Conservation (phyloP, 768 basidiomycete genomes). For the Russula ochroleuca region DNA sequence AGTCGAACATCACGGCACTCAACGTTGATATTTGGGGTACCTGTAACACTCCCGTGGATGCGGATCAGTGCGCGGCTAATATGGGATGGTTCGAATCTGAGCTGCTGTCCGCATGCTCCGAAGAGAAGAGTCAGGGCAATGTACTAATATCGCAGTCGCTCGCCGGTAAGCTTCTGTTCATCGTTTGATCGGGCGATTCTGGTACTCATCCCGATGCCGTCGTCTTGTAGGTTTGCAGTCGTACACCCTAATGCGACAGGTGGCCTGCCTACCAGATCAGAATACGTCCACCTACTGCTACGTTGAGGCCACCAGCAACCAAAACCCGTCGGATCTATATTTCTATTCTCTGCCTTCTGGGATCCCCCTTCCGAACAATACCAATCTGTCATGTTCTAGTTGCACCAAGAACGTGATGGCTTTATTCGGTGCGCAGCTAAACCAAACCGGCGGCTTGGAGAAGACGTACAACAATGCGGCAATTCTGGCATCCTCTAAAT, state of each 20-base stretch:
- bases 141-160: conserved; percentile 51
- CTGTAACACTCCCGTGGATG: conserved; percentile 55
- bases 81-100: conserved; percentile 59
- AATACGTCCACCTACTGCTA: conserved; percentile 67
- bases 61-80: conserved; percentile 55
- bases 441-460: conserved; percentile 38
- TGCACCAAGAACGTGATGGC: conserved; percentile 61
- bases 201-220: not conserved
- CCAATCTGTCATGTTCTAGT: conserved; percentile 53
- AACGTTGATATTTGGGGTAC: conserved; percentile 75
- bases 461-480: conserved; percentile 50
- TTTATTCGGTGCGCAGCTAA: conserved; percentile 44
- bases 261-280: conserved; percentile 57
- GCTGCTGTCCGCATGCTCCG: conserved; percentile 48
- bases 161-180: conserved; percentile 41
- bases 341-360: conserved; percentile 68
- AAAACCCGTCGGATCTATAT: conserved; percentile 64
- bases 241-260: conserved; percentile 57
- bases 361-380: conserved; percentile 45
- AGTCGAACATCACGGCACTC: conserved; percentile 54
- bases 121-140: conserved; percentile 53
- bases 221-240: conserved; percentile 49
- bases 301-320: conserved; percentile 53
- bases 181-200: not conserved
- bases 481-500: conserved; percentile 42